Base-by-base conservation (phyloP, 176 grass and related monocot genomes). In the Aegilops longissima region DNA sequence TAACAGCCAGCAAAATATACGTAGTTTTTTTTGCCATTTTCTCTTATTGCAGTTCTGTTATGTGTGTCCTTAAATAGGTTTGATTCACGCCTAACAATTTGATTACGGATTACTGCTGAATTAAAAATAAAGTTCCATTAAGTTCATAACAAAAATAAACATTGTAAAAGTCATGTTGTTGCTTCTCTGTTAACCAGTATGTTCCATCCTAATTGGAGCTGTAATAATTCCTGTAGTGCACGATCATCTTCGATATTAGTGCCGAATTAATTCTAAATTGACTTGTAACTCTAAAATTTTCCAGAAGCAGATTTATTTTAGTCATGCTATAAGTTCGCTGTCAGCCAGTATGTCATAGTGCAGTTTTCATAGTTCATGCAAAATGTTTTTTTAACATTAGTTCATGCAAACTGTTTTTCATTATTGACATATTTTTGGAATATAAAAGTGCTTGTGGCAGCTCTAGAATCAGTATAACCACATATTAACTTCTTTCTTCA, bases 71-170 rank as follows among this genome's bases (percentile, higher is more conserved):
- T 54, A 54, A 54, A 54, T 54, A 59, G 73, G 58, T 87, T 73
- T 73, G 13, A 25, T 70, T 24, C 34, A 2, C 3, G 2, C n/a
- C 14, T 47, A 79, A 30, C 80, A 76, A 69, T 31, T 68, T 83
- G 67, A 73, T 51, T 75, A 35, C 33, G 0, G 25, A n/a, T 76
- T 47, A 54, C 20, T 42, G 12, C 13, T 20, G 11, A 64, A 42
- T 70, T 77, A 31, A 34, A 62, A 70, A 12, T 88, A 51, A 66
- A 68, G 59, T 84, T 51, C 7, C 29, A 21, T 90, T 69, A 84
- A 84, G 7, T 70, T 80, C 3, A 3, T 76, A 76, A 29, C 27
- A 38, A 86, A 61, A 30, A 69, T 8, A 70, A 74, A 75, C 20
- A 58, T 88, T 85, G 16, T 80, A 64, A 52, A 63, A 27, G 18